Base-by-base conservation (phyloP, 2,329 filamentous ascomycete species). In the Lachnellula subtilissima region DNA sequence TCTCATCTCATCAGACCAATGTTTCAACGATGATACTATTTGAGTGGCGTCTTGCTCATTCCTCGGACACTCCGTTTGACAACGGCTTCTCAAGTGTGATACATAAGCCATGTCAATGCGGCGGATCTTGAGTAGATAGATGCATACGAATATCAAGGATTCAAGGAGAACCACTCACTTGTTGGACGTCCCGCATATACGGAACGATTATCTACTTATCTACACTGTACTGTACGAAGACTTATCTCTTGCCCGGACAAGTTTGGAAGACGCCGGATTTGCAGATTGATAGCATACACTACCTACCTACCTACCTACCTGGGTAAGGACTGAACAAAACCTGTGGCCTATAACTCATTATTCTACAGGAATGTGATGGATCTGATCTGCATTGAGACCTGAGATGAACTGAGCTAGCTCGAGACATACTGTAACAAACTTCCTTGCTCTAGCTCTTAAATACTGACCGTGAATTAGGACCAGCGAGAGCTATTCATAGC, bases 1-100 rank as follows among this genome's bases (percentile, higher is more conserved):
- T 50, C 36, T 58, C 49, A 61, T 59, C 28, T 9, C 28, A 9
- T 7, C 28, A 7, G 25, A 7, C 28, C 28, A 32, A 47, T 52
- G 60, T 64, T 62, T 64, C 62, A 58, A 62, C 48, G 50, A 48
- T 61, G 50, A 47, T 57, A 54, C 56, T 39, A 12, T 4, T 19
- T 12, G 37, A 35, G 50, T 52, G 37, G 52, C 47, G 8, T 36
- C 35, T 46, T 42, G 48, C 22, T 39, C 47, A 32, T 49, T 53
- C 47, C 35, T 52, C 53, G 50, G 48, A 28, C 49, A 15, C 28
- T 46, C 54, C 52, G 54, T 56, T 58, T 46, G 53, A 55, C 57
- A 57, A 45, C 54, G 40, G 49, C 42, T 50, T 43, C 17, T 23
- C 36, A 40, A 42, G 52, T 52, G 49, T 54, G 51, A 45, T 22